These are phyloP conservation scores for Monosporascus sp. DNA, from an alignment of 2,329 filamentous ascomycete species.

Conservation along the genomic window DNA sequence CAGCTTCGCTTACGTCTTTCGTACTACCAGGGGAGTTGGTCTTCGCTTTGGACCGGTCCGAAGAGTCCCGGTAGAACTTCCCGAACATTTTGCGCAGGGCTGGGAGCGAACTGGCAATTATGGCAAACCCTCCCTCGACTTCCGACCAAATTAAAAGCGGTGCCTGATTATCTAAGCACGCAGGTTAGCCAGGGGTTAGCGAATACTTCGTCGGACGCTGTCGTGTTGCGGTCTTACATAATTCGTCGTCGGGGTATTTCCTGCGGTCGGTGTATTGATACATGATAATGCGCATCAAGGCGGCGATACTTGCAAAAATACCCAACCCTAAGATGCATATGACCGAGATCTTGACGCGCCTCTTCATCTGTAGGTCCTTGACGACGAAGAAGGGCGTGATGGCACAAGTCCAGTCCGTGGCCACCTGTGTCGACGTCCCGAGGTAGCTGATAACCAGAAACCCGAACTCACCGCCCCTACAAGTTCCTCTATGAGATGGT, in stretches of 20 bases:
- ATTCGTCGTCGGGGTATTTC: background rate
- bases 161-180: background rate
- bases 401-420: conserved; percentile 10
- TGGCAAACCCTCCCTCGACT: background rate
- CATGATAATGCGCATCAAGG: background rate
- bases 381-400: conserved; percentile 9
- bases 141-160: background rate
- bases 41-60: background rate
- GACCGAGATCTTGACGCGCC: conserved; percentile 6
- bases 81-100: background rate
- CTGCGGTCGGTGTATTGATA: background rate
- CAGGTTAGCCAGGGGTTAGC: background rate
- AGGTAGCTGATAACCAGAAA: conserved; percentile 2
- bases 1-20: no score
- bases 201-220: background rate
- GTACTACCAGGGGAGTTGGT: no score
- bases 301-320: background rate
- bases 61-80: background rate
- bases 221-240: background rate
- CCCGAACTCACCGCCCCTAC: background rate
- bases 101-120: background rate
- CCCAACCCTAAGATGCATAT: conserved; percentile 8
- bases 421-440: conserved; percentile 5
- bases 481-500: background rate
- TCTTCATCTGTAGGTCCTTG: conserved; percentile 9